Evolutionary conservation across 169 alveolate genomes (phyloP).

Genomic region (Cryptosporidium xiaoi): DNA sequence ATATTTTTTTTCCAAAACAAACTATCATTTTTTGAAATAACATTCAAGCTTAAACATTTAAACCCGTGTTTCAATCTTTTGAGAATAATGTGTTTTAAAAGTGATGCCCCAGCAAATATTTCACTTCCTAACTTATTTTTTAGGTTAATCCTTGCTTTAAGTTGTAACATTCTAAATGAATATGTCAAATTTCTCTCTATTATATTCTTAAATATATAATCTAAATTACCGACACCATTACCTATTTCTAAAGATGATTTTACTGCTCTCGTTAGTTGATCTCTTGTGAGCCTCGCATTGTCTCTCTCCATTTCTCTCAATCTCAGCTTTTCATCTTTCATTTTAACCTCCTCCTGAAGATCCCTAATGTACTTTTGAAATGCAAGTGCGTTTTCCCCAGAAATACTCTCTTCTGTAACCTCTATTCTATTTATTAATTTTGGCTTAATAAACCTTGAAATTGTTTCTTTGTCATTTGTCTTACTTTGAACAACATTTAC

Average conservation of each 20-base stretch:
- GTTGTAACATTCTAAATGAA: constrained; percentile 25
- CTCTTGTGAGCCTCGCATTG: constrained; percentile 68
- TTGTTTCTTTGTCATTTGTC: neutral
- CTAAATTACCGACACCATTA: constrained; percentile 60
- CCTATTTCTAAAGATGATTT: constrained; percentile 67
- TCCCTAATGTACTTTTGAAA: constrained; percentile 66
- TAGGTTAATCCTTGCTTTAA: constrained; percentile 22
- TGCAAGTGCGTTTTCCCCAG: constrained; percentile 75
- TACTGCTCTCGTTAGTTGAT: constrained; percentile 71
- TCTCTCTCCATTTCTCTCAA: constrained; percentile 75
- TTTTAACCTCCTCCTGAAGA: constrained; percentile 68
- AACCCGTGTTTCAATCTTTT: constrained; percentile 32
- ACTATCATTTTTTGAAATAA: constrained; percentile 24
- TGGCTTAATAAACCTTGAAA: constrained; percentile 34
- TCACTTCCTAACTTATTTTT: constrained; percentile 27
- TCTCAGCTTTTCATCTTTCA: constrained; percentile 68
- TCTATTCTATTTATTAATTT: constrained; percentile 57
- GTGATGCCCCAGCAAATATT: constrained; percentile 61
- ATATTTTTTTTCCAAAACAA: constrained; percentile 18
- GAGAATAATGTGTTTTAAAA: constrained; percentile 17
- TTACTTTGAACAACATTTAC: neutral
- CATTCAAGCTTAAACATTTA: neutral
- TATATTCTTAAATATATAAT: constrained; percentile 12
- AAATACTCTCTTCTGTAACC: constrained; percentile 54
- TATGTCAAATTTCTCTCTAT: constrained; percentile 8